These are phyloP conservation scores for Salinomyces thailandicus DNA, from an alignment of 2,329 filamentous ascomycete species.

Conservation along the genomic window DNA sequence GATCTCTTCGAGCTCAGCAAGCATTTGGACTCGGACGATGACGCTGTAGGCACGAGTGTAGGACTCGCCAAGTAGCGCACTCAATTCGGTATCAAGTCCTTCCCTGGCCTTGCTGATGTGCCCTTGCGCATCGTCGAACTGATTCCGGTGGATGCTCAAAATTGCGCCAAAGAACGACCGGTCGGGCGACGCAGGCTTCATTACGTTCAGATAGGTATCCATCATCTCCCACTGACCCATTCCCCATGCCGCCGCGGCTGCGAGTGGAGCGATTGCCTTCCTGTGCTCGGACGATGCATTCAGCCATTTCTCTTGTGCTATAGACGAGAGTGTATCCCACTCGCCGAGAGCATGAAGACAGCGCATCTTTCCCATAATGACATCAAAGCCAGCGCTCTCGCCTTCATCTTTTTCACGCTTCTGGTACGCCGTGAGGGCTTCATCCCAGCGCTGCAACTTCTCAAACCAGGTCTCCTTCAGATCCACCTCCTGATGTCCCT, in stretches of 20 bases:
- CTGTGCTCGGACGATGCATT: slow-evolving; percentile 81
- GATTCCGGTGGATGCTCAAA: slow-evolving; percentile 84
- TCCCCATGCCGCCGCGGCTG: slow-evolving; percentile 93
- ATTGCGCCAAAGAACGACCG: slow-evolving; percentile 97
- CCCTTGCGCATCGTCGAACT: slow-evolving; percentile 79
- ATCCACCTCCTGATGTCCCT: slow-evolving; percentile 91
- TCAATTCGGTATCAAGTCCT: slow-evolving; percentile 88
- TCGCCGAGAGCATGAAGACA: slow-evolving; percentile 94
- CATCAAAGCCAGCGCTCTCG: slow-evolving; percentile 60
- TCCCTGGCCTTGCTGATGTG: slow-evolving; percentile 90
- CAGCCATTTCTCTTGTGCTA: slow-evolving; percentile 89
- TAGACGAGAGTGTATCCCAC: slow-evolving; percentile 82
- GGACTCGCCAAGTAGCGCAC: slow-evolving; percentile 91
- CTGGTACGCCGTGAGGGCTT: slow-evolving; percentile 85
- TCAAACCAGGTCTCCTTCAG: slow-evolving; percentile 98
- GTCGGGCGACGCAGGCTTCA: slow-evolving; percentile 89
- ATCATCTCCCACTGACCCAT: slow-evolving; percentile 95
- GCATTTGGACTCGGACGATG: slow-evolving; percentile 97
- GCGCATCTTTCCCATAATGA: slow-evolving; percentile 99
- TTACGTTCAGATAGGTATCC: slow-evolving; percentile 91
- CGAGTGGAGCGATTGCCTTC: slow-evolving; percentile 81
- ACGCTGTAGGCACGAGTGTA: slow-evolving; percentile 96
- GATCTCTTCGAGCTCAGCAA: slow-evolving; percentile 95
- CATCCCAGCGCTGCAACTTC: slow-evolving; percentile 96
- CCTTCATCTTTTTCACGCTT: slow-evolving; percentile 66